phyloP scores from a whole-genome alignment of 305 asterid species.

The Fraxinus angustifolia region DNA sequence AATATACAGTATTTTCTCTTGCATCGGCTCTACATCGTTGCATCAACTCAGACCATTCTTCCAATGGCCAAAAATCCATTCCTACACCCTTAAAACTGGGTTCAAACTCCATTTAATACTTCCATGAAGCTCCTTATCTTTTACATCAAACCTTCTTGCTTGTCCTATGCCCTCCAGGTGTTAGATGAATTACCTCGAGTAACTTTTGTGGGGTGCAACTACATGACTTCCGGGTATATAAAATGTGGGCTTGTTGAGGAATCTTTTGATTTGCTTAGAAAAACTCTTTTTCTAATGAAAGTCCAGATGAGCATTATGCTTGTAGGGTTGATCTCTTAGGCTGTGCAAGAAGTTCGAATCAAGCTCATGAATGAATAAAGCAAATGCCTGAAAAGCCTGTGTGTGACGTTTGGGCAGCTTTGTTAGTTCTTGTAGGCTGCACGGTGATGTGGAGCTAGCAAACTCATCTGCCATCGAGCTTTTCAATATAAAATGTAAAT shows the following conservation, averaged over 20 bases:
- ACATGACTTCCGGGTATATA: background rate
- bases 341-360: too few species aligned
- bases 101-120: background rate
- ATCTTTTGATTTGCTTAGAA: too few species aligned
- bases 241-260: background rate
- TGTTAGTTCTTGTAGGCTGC: constrained; percentile 76
- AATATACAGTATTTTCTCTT: background rate
- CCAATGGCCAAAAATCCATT: background rate
- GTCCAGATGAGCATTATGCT: too few species aligned
- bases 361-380: constrained; percentile 56
- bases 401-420: constrained; percentile 87
- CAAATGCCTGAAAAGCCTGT: constrained; percentile 64
- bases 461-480: constrained; percentile 67
- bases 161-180: too few species aligned
- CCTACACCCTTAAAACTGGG: background rate
- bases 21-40: background rate
- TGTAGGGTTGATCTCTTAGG: too few species aligned
- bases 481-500: constrained; percentile 27
- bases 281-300: too few species aligned
- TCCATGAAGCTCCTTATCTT: too few species aligned
- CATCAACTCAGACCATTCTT: background rate
- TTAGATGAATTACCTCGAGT: background rate
- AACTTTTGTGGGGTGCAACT: background rate
- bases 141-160: too few species aligned
- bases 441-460: constrained; percentile 82